phyloP scores from a whole-genome alignment of 352 stramenopile species.

The Aphanomyces astaci region DNA sequence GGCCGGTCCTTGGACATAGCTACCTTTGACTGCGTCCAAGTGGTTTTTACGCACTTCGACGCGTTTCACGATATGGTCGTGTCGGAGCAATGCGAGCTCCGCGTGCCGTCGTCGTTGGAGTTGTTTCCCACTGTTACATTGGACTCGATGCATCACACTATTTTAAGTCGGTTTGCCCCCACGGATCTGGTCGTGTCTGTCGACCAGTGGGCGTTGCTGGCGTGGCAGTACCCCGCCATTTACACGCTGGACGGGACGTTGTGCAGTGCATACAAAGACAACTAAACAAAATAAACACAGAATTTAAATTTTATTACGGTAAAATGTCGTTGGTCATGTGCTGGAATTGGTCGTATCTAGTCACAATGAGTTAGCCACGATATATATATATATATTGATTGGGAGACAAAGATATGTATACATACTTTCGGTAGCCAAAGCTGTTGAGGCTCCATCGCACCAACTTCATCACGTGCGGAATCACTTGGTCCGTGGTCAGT shows the following conservation, averaged over 20 bases:
- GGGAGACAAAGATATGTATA: not conserved
- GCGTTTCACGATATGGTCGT: not conserved
- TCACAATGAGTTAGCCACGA: not conserved
- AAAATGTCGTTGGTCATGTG: conserved; percentile 89
- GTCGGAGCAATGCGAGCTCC: conserved; percentile 37
- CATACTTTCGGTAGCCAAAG: conserved; percentile 49
- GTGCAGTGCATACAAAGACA: conserved; percentile 3
- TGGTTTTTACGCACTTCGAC: not conserved
- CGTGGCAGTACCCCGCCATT: conserved; percentile 15
- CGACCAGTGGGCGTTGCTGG: not conserved
- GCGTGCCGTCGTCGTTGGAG: conserved; percentile 51
- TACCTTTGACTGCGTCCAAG: conserved; percentile 4
- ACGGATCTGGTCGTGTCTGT: conserved; percentile 7
- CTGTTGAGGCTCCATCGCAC: conserved; percentile 86
- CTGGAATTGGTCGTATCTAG: conserved; percentile 79
- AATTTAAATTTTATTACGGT: conserved; percentile 33
- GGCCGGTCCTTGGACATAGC: not conserved
- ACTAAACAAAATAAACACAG: not conserved
- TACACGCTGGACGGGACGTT: conserved; percentile 12
- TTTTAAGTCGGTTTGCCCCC: conserved; percentile 52
- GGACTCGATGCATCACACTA: conserved; percentile 70
- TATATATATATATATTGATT: not conserved
- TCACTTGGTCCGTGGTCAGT: conserved; percentile 76
- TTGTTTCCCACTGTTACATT: conserved; percentile 79
- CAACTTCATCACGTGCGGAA: conserved; percentile 85